Evolutionary conservation across 108 stramenopile species (phyloP).

Genomic region (Pseudonitzschia multiseries): DNA sequence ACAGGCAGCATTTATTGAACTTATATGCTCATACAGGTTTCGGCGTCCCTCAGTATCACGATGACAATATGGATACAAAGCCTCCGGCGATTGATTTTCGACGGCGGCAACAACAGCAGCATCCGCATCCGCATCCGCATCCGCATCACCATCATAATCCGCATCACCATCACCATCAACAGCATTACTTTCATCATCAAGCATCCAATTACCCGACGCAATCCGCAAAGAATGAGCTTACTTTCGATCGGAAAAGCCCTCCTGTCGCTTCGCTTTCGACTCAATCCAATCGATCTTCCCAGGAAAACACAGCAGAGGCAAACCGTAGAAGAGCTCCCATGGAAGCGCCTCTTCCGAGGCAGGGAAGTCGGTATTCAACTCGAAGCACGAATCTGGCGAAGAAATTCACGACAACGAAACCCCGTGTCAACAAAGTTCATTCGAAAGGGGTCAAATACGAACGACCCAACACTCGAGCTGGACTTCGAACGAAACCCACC

Average conservation of each 20-base stretch:
- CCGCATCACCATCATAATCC: no score
- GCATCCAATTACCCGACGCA: not conserved
- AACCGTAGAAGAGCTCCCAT: not conserved
- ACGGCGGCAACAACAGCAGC: not conserved
- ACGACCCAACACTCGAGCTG: not conserved
- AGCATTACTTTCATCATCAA: not conserved
- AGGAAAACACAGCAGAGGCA: not conserved
- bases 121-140: not conserved
- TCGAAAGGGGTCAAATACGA: not conserved
- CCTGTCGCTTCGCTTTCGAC: slow-evolving; percentile 3
- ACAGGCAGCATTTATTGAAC: not conserved
- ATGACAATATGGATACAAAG: slow-evolving; percentile 8
- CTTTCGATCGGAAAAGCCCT: not conserved
- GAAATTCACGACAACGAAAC: not conserved
- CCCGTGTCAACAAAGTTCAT: not conserved
- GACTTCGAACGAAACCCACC: not conserved
- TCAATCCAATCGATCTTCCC: not conserved
- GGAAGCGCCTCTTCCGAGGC: not conserved
- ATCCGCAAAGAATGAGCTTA: not conserved
- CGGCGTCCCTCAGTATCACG: not conserved
- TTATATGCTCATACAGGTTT: slow-evolving; percentile 4
- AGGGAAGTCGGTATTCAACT: not conserved
- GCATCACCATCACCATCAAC: not conserved
- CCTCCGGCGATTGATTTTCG: slow-evolving; percentile 1
- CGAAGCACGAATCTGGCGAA: not conserved